Conservation (phyloP, 1,284 basidiomycete genomes). For the Cutaneotrichosporon dermatis region DNA sequence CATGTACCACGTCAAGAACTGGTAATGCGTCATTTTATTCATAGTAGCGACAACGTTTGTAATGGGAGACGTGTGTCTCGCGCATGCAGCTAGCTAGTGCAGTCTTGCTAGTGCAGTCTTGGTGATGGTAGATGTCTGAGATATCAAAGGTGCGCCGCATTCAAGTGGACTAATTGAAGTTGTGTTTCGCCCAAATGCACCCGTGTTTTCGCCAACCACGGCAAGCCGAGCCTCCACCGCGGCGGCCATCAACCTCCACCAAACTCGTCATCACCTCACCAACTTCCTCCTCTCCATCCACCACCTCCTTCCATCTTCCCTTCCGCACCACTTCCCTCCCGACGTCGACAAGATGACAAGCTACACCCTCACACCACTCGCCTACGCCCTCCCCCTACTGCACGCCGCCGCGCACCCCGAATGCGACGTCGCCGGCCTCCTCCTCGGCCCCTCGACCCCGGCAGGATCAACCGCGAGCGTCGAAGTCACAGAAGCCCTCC, state of each 20-base stretch:
- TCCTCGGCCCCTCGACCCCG: slow-evolving; percentile 34
- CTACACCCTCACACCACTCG: slow-evolving; percentile 19
- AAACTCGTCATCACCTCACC: not conserved
- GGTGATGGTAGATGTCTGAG: too few relatives aligned
- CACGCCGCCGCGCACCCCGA: slow-evolving; percentile 43
- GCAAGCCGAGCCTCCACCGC: too few relatives aligned
- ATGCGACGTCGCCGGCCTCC: slow-evolving; percentile 44
- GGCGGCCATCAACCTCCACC: not conserved
- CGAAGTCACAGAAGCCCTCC: slow-evolving; percentile 38
- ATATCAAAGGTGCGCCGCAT: not conserved
- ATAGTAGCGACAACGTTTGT: not conserved
- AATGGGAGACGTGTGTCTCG: not conserved
- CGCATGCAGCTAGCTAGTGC: not conserved
- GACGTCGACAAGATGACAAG: not conserved
- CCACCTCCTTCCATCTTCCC: not conserved
- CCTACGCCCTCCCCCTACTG: slow-evolving; percentile 37
- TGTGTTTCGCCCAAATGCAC: too few relatives aligned
- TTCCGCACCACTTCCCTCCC: too few relatives aligned
- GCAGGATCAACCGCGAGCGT: not conserved
- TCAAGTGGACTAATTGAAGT: not conserved
- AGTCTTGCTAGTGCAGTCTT: too few relatives aligned
- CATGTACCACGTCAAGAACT: slow-evolving; percentile 41
- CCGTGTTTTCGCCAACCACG: not conserved
- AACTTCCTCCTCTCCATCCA: not conserved
- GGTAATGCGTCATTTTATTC: slow-evolving; percentile 21